These are phyloP conservation scores for Thielaviopsis populi DNA, from an alignment of 2,329 filamentous ascomycete genomes.

Conservation along the genomic window DNA sequence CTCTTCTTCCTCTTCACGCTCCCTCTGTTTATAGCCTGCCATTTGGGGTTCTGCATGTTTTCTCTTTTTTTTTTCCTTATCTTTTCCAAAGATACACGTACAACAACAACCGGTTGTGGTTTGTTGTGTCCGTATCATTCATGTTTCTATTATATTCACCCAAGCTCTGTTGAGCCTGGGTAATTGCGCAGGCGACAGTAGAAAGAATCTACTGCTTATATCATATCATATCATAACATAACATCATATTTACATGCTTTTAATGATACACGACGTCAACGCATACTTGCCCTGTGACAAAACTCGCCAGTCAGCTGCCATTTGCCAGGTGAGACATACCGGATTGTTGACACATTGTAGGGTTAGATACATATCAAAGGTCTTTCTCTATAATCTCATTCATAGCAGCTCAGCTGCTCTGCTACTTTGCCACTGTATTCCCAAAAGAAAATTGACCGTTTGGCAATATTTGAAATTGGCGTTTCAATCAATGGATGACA, in stretches of 20 bases:
- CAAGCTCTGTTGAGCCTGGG: neutral
- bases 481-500: no score
- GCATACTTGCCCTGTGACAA: no score
- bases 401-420: no score
- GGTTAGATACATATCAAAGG: no score
- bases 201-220: slow-evolving; percentile 5
- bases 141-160: slow-evolving; percentile 7
- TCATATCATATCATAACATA: neutral
- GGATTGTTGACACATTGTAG: no score
- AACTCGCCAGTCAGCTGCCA: no score
- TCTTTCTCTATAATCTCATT: no score
- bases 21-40: neutral
- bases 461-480: no score
- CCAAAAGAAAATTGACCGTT: no score
- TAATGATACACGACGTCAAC: no score
- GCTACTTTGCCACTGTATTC: no score
- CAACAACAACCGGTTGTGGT: slow-evolving; percentile 10
- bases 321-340: no score
- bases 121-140: neutral
- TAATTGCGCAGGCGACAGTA: slow-evolving; percentile 7
- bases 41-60: neutral
- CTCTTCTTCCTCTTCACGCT: neutral
- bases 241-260: neutral
- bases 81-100: neutral
- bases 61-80: slow-evolving; percentile 1